Base-by-base conservation (phyloP, 2,329 filamentous ascomycete species). In the Neopestalotiopsis clavispora region DNA sequence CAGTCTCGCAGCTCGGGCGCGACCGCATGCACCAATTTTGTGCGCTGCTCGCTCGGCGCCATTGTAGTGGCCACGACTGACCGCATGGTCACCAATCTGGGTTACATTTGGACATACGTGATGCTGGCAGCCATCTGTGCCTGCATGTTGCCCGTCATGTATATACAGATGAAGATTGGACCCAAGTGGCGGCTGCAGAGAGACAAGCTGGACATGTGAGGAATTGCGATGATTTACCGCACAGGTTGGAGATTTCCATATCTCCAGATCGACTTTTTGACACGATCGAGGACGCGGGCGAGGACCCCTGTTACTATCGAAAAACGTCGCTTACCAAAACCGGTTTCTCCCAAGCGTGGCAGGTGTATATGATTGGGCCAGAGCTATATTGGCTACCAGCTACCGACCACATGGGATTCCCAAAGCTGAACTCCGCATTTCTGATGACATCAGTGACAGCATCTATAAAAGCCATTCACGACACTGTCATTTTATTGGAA, bases 21-120 rank as follows among this genome's bases (percentile, higher is more conserved):
- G 1, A 78, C 74, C 1, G 77, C 77, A 0, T 78, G 75, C 38
- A 78, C 75, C 0, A 78, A 78, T 61, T 71, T 78, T 0, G 76
- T 78, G 1, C 72, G 76, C 14, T 78, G 77, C n/a, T 69, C 71
- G 0, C 59, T 78, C 4, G 77, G 74, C 2, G 74, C 77, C 1
- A 57, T 78, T 2, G 63, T 77, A 5, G 77, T 78, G 0, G 70
- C 75, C 3, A 30, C 75, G 10, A 78, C 77, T n/a, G 73, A 77
- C 58, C 68, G 68, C 4, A 75, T 75, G 73, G 75, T 74, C 0
- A 64, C 65, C 2, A 42, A 58, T 0, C 65, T 78, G 1, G 66
- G 69, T 0, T 71, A 72, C 14, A 70, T 69, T 34, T 75, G 73
- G 72, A 72, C 69, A 3, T 75, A 76, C 45, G 66, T 74, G 2